These are phyloP conservation scores for Tephrocybe sp. DNA, from an alignment of 768 basidiomycete species.

Conservation along the genomic window DNA sequence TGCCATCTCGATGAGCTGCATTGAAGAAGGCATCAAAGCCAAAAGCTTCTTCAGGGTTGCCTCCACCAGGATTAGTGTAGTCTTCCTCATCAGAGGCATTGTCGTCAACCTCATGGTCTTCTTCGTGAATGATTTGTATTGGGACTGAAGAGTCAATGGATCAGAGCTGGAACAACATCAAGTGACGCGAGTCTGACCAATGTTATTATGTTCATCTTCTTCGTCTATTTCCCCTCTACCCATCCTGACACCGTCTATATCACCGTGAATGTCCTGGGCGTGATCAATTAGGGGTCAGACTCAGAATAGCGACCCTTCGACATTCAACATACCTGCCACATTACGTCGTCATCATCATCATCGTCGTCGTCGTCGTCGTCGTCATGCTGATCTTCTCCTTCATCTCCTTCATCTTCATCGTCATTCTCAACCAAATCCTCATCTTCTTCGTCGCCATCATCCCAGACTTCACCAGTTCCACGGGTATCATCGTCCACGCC, in stretches of 20 bases:
- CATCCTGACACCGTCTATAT: slow-evolving; percentile 41
- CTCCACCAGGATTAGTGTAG: slow-evolving; percentile 36
- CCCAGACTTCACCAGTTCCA: slow-evolving; percentile 63
- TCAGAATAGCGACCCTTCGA: slow-evolving; percentile 2
- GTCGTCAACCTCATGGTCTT: slow-evolving; percentile 60
- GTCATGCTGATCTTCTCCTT: slow-evolving; percentile 33
- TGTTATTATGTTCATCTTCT: slow-evolving; percentile 58
- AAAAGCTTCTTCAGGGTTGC: slow-evolving; percentile 49
- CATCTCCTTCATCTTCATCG: slow-evolving; percentile 49
- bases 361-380: slow-evolving; percentile 46
- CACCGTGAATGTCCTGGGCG: slow-evolving; percentile 51
- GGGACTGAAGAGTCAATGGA: slow-evolving; percentile 27
- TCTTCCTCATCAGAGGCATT: slow-evolving; percentile 66
- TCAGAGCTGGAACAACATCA: background rate
- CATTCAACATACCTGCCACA: slow-evolving; percentile 50
- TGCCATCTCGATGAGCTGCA: slow-evolving; percentile 38
- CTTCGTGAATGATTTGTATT: slow-evolving; percentile 61
- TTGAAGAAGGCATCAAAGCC: slow-evolving; percentile 53
- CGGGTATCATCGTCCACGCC: slow-evolving; percentile 61
- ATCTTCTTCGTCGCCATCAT: slow-evolving; percentile 66
- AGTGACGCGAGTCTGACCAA: slow-evolving; percentile 18
- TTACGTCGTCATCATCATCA: slow-evolving; percentile 49
- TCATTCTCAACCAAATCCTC: slow-evolving; percentile 56
- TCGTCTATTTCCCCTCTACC: slow-evolving; percentile 53
- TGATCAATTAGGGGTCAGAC: background rate